Percentiles rank a stretch among this genome's conserved stretches.
phyloP scores from a whole-genome alignment of 306 rosid species.

The Begonia masoniana region DNA sequence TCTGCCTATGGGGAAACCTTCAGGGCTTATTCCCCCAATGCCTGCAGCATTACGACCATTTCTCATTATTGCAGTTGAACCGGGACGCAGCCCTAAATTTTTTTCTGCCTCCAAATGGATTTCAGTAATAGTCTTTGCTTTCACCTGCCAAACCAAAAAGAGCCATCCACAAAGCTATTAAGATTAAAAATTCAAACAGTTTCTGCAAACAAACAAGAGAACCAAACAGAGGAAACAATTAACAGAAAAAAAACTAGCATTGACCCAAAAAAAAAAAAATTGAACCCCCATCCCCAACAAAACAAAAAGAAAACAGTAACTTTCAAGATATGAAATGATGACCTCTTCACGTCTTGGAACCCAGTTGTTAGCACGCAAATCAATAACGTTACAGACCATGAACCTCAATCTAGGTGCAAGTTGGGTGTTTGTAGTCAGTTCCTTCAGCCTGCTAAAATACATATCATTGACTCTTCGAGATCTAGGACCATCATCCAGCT shows the following conservation, averaged over 20 bases:
- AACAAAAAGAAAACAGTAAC: neutral
- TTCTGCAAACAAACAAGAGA: too few relatives aligned
- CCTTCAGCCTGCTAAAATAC: constrained; percentile 63
- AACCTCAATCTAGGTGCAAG: constrained; percentile 70
- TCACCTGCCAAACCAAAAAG: constrained; percentile 23
- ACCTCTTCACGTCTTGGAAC: constrained; percentile 95
- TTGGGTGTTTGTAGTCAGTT: constrained; percentile 45
- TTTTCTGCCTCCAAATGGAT: constrained; percentile 38
- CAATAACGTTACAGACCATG: constrained; percentile 62
- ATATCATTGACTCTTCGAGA: constrained; percentile 61
- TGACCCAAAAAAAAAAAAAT: too few relatives aligned
- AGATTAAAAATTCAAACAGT: neutral
- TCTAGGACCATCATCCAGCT: constrained; percentile 65
- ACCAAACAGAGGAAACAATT: too few relatives aligned
- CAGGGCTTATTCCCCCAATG: constrained; percentile 15
- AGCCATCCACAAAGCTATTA: neutral
- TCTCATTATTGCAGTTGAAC: constrained; percentile 24
- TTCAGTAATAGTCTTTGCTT: constrained; percentile 33
- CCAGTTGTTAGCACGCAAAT: constrained; percentile 66
- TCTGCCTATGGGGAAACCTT: constrained; percentile 1
- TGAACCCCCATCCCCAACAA: too few relatives aligned
- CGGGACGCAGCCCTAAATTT: constrained; percentile 29
- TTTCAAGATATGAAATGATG: neutral
- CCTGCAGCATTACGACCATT: constrained; percentile 19
- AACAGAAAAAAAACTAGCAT: too few relatives aligned